A percentile compares a stretch with the other conserved stretches of the same genome.
Conservation (phyloP, 2,329 filamentous ascomycete species). For the Coleophoma cylindrospora region DNA sequence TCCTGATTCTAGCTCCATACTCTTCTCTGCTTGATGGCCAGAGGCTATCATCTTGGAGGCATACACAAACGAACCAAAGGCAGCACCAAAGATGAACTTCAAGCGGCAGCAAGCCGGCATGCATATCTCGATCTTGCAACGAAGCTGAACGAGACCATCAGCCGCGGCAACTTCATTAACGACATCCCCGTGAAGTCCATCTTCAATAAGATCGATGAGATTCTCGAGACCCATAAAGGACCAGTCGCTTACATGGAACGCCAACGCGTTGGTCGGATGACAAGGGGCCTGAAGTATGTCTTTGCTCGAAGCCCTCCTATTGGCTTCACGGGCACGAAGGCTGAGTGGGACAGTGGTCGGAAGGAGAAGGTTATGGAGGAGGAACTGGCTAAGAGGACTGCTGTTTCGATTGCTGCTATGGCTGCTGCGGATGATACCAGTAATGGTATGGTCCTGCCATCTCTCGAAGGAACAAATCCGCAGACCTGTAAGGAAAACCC, state of each 20-base stretch:
- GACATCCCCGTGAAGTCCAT: constrained; percentile 22
- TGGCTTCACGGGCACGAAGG: constrained; percentile 17
- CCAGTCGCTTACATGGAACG: constrained; percentile 16
- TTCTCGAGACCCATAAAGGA: constrained; percentile 12
- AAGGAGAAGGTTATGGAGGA: constrained; percentile 8
- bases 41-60: constrained; percentile 14
- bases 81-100: neutral
- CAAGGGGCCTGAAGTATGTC: constrained; percentile 19
- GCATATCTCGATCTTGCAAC: constrained; percentile 21
- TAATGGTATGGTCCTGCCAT: neutral
- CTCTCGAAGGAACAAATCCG: neutral
- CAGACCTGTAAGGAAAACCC: neutral
- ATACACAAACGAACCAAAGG: neutral
- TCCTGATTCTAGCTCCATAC: constrained; percentile 11
- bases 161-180: constrained; percentile 12
- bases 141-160: constrained; percentile 24
- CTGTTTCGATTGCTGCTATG: neutral
- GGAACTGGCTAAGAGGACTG: neutral
- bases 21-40: constrained; percentile 23
- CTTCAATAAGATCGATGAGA: constrained; percentile 17
- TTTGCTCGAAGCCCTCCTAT: constrained; percentile 16
- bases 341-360: constrained; percentile 17
- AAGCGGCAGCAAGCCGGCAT: constrained; percentile 1
- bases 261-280: constrained; percentile 16
- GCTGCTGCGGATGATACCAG: neutral